A percentile compares a stretch with the other conserved stretches of the same genome.
These are phyloP conservation scores for Herpetospermum pedunculosum DNA, from an alignment of 306 rosid genomes.

Conservation along the genomic window DNA sequence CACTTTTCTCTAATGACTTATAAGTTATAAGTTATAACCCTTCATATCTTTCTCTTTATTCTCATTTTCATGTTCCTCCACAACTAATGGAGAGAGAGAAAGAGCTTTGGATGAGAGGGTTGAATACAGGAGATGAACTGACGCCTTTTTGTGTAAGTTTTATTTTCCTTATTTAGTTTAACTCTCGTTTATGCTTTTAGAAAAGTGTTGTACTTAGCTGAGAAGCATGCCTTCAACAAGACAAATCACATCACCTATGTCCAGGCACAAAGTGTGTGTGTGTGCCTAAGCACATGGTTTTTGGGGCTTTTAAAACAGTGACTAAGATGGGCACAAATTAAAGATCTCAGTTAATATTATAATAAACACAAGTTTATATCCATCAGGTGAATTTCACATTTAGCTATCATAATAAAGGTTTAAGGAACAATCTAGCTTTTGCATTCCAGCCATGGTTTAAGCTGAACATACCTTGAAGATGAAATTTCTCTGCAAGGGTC, in stretches of 20 bases:
- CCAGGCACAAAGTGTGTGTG: not conserved
- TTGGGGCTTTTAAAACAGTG: not conserved
- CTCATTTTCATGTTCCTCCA: not conserved
- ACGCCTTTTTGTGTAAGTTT: not conserved
- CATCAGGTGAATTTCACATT: not conserved
- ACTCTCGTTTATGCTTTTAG: not conserved
- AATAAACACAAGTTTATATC: not conserved
- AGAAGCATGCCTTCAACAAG: not conserved
- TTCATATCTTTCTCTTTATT: not conserved
- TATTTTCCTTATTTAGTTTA: not conserved
- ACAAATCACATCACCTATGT: not conserved
- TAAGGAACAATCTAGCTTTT: not conserved
- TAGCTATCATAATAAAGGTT: not conserved
- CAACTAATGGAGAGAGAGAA: not conserved
- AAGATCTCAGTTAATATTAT: not conserved
- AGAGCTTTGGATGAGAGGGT: not conserved
- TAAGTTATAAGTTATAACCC: not conserved
- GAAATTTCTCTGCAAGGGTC: not conserved
- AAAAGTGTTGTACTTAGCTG: not conserved
- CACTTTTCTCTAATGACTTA: not conserved
- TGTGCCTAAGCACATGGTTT: not conserved
- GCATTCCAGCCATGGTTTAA: not conserved
- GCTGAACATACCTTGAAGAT: not conserved
- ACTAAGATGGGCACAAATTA: not conserved
- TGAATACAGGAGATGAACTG: not conserved